Evolutionary conservation across 2,329 filamentous ascomycete genomes (phyloP).

Genomic region (Epichloe uncinata): DNA sequence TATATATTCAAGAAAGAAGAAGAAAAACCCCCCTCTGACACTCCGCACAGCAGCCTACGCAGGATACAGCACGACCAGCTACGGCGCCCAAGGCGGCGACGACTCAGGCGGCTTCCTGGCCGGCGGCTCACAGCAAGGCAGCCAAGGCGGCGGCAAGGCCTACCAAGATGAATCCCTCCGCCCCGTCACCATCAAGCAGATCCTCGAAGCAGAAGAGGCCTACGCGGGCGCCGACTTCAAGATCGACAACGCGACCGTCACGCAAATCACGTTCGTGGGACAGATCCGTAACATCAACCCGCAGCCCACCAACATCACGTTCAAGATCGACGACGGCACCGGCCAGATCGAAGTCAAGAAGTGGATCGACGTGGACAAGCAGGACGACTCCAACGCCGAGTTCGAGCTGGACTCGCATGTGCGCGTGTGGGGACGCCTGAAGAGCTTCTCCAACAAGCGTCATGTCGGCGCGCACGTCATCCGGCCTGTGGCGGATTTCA

Average conservation of each 20-base stretch:
- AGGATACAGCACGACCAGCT: conserved; percentile 31
- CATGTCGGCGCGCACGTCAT: conserved; percentile 72
- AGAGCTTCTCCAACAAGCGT: conserved; percentile 70
- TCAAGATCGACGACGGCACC: conserved; percentile 90
- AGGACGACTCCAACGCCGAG: conserved; percentile 32
- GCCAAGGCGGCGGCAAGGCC: conserved; percentile 37
- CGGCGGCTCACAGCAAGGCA: conserved; percentile 46
- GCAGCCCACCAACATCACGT: conserved; percentile 86
- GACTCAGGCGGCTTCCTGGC: conserved; percentile 50
- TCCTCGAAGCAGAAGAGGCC: conserved; percentile 67
- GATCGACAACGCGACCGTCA: conserved; percentile 64
- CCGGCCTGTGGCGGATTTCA: conserved; percentile 67
- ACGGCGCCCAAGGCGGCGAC: conserved; percentile 42
- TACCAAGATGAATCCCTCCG: conserved; percentile 77
- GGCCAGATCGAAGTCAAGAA: conserved; percentile 83
- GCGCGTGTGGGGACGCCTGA: conserved; percentile 73
- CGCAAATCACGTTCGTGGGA: conserved; percentile 67
- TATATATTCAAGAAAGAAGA: too few relatives aligned
- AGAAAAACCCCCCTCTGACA: conserved; percentile 2
- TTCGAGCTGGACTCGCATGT: conserved; percentile 67
- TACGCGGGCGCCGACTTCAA: conserved; percentile 64
- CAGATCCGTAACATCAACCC: conserved; percentile 77
- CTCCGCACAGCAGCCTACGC: conserved; percentile 33
- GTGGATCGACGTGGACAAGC: conserved; percentile 58
- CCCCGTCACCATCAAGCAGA: conserved; percentile 90